Evolutionary conservation across 2,329 filamentous ascomycete genomes (phyloP).

Genomic region (Aureobasidium sp.): DNA sequence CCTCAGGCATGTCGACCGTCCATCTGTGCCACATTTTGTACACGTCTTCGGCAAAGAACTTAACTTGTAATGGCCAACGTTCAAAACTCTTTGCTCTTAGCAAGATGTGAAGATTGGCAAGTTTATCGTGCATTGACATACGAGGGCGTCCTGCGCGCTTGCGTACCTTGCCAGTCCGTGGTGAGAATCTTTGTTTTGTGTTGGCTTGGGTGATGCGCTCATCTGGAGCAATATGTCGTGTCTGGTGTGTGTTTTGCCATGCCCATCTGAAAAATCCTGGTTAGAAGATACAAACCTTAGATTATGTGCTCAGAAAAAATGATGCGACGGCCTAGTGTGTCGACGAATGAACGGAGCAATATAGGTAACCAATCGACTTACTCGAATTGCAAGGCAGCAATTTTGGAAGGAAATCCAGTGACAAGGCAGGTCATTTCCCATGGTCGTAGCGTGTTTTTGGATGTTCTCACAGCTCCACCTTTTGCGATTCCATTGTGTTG

Average conservation of each 20-base stretch:
- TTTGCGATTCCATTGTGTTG: constrained; percentile 84
- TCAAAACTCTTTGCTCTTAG: constrained; percentile 71
- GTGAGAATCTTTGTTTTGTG: constrained; percentile 25
- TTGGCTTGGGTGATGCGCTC: constrained; percentile 48
- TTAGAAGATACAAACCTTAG: not conserved
- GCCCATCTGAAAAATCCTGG: constrained; percentile 60
- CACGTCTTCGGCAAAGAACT: constrained; percentile 68
- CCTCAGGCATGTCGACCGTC: constrained; percentile 41
- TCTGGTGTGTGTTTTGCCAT: constrained; percentile 75
- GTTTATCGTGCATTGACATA: constrained; percentile 55
- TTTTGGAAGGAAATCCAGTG: constrained; percentile 77
- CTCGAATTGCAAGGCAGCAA: constrained; percentile 91
- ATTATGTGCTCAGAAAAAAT: not conserved
- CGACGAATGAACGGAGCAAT: not conserved
- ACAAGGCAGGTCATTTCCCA: constrained; percentile 90
- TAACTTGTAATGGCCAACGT: constrained; percentile 72
- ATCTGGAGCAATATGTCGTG: constrained; percentile 63
- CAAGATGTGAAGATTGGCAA: constrained; percentile 76
- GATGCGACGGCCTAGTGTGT: not conserved
- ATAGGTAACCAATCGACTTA: constrained; percentile 37
- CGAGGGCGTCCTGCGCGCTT: constrained; percentile 49
- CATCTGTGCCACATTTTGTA: constrained; percentile 59
- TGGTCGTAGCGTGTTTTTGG: constrained; percentile 58
- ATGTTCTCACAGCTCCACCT: constrained; percentile 75
- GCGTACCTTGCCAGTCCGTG: constrained; percentile 31